Evolutionary conservation across 139 green algal species (phyloP).

Genomic region (Chloropicon primus): DNA sequence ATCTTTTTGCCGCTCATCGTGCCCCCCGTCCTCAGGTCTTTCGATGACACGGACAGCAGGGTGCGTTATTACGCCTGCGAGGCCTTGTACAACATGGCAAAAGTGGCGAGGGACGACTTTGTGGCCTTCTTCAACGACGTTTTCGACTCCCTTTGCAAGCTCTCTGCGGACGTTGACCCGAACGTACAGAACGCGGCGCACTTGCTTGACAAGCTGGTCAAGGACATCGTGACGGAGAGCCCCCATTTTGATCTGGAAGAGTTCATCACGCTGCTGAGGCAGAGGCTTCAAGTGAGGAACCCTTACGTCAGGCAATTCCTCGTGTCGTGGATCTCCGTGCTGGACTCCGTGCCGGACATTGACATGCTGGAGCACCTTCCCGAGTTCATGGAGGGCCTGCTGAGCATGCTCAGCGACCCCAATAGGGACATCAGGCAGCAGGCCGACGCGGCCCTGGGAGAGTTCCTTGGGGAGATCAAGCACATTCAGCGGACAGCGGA

Average conservation of each 20-base stretch:
- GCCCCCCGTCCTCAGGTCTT: slow-evolving; percentile 68
- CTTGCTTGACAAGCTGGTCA: slow-evolving; percentile 25
- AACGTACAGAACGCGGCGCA: slow-evolving; percentile 81
- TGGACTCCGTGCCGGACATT: slow-evolving; percentile 75
- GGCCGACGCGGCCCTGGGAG: slow-evolving; percentile 36
- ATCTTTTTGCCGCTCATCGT: slow-evolving; percentile 40
- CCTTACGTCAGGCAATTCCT: slow-evolving; percentile 27
- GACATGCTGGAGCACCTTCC: slow-evolving; percentile 79
- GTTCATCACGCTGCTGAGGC: slow-evolving; percentile 73
- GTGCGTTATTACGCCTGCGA: slow-evolving; percentile 94
- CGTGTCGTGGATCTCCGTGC: slow-evolving; percentile 37
- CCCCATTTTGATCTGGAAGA: slow-evolving; percentile 27
- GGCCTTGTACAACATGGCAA: slow-evolving; percentile 94
- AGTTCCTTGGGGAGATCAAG: slow-evolving; percentile 10
- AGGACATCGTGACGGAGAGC: slow-evolving; percentile 34
- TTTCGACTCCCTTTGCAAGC: slow-evolving; percentile 85
- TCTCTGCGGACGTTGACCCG: slow-evolving; percentile 53
- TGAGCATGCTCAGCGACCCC: slow-evolving; percentile 70
- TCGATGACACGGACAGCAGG: slow-evolving; percentile 59
- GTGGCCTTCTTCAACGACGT: slow-evolving; percentile 76
- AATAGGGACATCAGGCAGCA: slow-evolving; percentile 47
- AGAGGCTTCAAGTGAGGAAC: slow-evolving; percentile 49
- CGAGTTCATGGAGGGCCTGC: slow-evolving; percentile 72
- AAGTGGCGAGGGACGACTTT: slow-evolving; percentile 62
- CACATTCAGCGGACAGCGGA: not conserved